Percentiles rank a stretch among this genome's conserved stretches.
Conservation (phyloP, 495 filamentous ascomycete genomes). For the Bombardia bombarda region DNA sequence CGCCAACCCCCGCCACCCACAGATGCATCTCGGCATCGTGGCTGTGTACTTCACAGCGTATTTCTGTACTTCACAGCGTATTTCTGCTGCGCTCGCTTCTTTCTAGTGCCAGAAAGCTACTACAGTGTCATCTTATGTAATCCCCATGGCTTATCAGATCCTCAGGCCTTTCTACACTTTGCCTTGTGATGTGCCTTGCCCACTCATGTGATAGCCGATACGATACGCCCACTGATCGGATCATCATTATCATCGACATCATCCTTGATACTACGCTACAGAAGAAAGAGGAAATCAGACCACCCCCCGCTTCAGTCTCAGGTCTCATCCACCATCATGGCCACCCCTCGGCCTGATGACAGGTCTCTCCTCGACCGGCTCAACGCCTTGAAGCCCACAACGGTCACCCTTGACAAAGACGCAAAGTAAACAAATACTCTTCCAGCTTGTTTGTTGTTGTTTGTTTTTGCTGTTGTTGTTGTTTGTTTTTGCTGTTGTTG, state of each 20-base stretch:
- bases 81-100: too few species aligned
- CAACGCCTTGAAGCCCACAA: slow-evolving; percentile 56
- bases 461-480: too few species aligned
- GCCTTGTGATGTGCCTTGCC: not conserved
- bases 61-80: too few species aligned
- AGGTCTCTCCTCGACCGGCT: slow-evolving; percentile 79
- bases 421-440: too few species aligned
- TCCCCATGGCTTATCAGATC: not conserved
- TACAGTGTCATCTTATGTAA: too few species aligned
- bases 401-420: slow-evolving; percentile 25
- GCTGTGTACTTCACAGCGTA: too few species aligned
- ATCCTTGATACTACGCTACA: not conserved
- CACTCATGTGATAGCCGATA: too few species aligned
- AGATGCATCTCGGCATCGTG: too few species aligned
- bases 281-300: not conserved
- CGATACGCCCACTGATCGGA: not conserved
- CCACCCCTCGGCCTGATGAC: slow-evolving; percentile 64
- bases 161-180: not conserved
- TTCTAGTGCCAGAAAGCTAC: too few species aligned
- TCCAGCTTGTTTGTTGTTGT: too few species aligned
- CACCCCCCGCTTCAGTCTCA: not conserved
- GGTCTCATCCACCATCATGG: slow-evolving; percentile 21
- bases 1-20: too few species aligned
- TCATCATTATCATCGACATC: not conserved
- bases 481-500: too few species aligned